Evolutionary conservation across 768 basidiomycete species (phyloP), one percentile per base, ranked within the genome.

Genomic region (Rhodotorula toruloides): DNA sequence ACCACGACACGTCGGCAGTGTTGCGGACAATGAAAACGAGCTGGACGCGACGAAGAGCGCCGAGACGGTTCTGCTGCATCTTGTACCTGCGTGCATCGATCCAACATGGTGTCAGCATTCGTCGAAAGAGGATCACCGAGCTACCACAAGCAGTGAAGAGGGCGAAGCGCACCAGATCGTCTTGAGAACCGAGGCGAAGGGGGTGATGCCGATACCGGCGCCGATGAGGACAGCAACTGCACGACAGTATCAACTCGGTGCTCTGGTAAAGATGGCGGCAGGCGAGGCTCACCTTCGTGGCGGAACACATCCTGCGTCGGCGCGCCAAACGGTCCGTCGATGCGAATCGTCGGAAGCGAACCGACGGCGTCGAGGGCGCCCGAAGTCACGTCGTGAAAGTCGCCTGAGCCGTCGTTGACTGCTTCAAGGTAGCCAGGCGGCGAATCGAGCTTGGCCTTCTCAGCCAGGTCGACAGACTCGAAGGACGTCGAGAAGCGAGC

Each of bases 1-100:
- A 94, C 92, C 92, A 96, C 73, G 90, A 91, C 74, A 96, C 91
- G n/a, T 89, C 89, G n/a, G 90, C 90, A n/a, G 88, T 85, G 72
- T 92, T 89, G 76, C 89, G 61, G 25, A 68, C 68, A 46, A 63
- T 27, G 54, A 62, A 65, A 80, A 94, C 89, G 78, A 94, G 93
- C 73, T 94, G 90, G 63, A 96, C 93, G 48, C 88, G 85, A 58
- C 87, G 86, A 62, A 97, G 85, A 37, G 86, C 83, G 39, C 89
- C 89, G 42, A 93, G 80, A 64, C 84, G 82, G 47, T 87, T 86
- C 62, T 82, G 83, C 79, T 85, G 86, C 78, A 93, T 91, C 72
- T 85, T 84, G 80, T 94, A 93, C 72, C 75, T 76, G 65, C 19
- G 25, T 0, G 42, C 22, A 25, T 13, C 17, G 42, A 42, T 29